Percentiles rank a stretch among this genome's conserved stretches.
phyloP scores from a whole-genome alignment of 129 eudicot genomes.

The Ambrosia artemisiifolia region DNA sequence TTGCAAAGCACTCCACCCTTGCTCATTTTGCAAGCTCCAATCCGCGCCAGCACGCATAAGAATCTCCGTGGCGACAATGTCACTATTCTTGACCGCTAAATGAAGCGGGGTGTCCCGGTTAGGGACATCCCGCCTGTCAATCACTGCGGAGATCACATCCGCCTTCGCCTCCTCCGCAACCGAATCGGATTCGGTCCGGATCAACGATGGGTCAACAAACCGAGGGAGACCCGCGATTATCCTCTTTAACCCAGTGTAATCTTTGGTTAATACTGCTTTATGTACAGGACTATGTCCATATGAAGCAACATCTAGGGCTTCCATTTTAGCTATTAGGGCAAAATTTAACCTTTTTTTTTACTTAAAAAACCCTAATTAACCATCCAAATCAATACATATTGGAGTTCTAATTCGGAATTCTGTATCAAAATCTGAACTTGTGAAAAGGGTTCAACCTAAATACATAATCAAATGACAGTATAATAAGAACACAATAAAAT shows the following conservation, averaged over 20 bases:
- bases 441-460: constrained; percentile 16
- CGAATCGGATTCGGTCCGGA: constrained; percentile 34
- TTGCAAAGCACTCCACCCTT: constrained; percentile 52
- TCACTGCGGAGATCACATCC: constrained; percentile 38
- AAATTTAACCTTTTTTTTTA: constrained; percentile 21
- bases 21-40: constrained; percentile 53
- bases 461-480: not conserved
- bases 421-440: not conserved
- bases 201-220: constrained; percentile 28
- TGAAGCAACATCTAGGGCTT: constrained; percentile 33
- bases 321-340: constrained; percentile 29
- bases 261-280: constrained; percentile 36
- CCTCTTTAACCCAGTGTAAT: constrained; percentile 27
- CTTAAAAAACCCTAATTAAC: constrained; percentile 13
- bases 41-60: constrained; percentile 51
- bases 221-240: constrained; percentile 39
- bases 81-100: constrained; percentile 39
- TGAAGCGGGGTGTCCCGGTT: constrained; percentile 55
- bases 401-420: not conserved
- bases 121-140: constrained; percentile 50
- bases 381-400: constrained; percentile 8
- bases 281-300: constrained; percentile 51
- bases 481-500: too few relatives aligned
- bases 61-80: constrained; percentile 35
- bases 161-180: constrained; percentile 41